Evolutionary conservation across 495 filamentous ascomycete genomes (phyloP), one percentile per base, ranked within the genome.

Genomic region (Penicillium goetzii): DNA sequence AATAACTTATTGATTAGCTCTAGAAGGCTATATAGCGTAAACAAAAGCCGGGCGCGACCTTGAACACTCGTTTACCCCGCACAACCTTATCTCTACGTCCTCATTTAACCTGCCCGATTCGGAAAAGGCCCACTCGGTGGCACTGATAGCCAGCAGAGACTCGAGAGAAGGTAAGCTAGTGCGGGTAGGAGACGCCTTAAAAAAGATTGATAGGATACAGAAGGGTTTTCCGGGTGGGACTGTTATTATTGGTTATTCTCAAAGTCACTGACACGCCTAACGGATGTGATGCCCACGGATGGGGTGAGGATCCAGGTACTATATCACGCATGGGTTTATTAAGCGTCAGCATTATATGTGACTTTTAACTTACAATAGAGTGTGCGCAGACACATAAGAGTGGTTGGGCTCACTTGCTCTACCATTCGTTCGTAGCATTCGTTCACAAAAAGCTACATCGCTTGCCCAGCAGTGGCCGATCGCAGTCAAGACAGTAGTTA

Each of bases 81-180:
- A 58, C 58, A 65, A 58, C 52, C 58, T 58, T 65, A 65, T 65
- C 63, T 58, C 0, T 10, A 34, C 19, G 30, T 66, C 32, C 64
- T 62, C 64, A 66, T 62, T 62, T 38, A 59, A 60, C 58, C 55
- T 66, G 8, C 64, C 64, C 17, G 19, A 58, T 62, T 28, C 41
- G 53, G 56, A 76, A 71, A 53, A 23, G 58, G 19, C 21, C 45
- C 58, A 25, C 33, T 32, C 14, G 32, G 17, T 2, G 26, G 50
- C 49, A 26, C 50, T 33, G 50, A 32, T 33, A 53, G 15, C 15
- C n/a, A 56, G 36, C n/a, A 23, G 19, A 45, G 41, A 23, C 4
- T 11, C 28, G n/a, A n/a, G n/a, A n/a, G n/a, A n/a, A 21, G 41
- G 41, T 17, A 21, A 23, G 41, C 41, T 23, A 21, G 4, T 45